These are phyloP conservation scores for Phytophthora ramorum DNA, from an alignment of 352 stramenopile species.

Conservation along the genomic window DNA sequence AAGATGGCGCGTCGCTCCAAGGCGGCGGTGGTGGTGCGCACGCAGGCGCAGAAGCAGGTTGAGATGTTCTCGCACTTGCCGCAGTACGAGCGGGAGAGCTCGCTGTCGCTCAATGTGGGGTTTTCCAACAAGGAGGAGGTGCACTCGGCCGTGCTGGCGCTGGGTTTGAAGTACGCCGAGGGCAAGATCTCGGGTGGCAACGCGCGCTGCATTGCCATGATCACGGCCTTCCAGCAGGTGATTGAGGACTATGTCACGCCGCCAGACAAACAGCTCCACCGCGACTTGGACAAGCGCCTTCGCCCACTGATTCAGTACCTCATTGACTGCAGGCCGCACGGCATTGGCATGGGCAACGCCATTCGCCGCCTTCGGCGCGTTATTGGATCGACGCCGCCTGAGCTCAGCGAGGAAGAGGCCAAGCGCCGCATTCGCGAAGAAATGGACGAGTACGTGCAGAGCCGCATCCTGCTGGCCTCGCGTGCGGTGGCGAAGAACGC, in stretches of 20 bases:
- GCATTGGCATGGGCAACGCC: constrained; percentile 96
- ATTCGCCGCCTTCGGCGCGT: constrained; percentile 92
- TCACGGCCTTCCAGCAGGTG: constrained; percentile 91
- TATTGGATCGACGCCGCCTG: constrained; percentile 87
- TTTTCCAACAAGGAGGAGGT: constrained; percentile 84
- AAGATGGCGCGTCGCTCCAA: constrained; percentile 82
- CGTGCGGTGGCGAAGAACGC: constrained; percentile 91
- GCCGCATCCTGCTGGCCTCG: constrained; percentile 93
- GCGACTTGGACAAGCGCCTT: constrained; percentile 90
- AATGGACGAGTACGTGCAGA: constrained; percentile 95
- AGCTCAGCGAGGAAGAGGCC: constrained; percentile 87
- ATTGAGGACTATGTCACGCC: constrained; percentile 92
- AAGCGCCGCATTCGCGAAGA: constrained; percentile 88
- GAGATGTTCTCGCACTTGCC: constrained; percentile 87
- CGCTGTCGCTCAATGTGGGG: constrained; percentile 72
- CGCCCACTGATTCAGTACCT: constrained; percentile 96
- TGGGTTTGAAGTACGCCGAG: constrained; percentile 93
- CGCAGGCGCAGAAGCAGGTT: constrained; percentile 83
- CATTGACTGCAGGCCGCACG: constrained; percentile 94
- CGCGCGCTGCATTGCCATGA: constrained; percentile 93
- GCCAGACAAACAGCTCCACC: constrained; percentile 77
- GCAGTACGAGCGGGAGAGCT: constrained; percentile 85
- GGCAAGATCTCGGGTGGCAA: constrained; percentile 92
- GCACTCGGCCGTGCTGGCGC: constrained; percentile 90
- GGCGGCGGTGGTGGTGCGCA: constrained; percentile 68